Conservation (phyloP, 140 eudicot genomes). For the Ambrosia hybrid region DNA sequence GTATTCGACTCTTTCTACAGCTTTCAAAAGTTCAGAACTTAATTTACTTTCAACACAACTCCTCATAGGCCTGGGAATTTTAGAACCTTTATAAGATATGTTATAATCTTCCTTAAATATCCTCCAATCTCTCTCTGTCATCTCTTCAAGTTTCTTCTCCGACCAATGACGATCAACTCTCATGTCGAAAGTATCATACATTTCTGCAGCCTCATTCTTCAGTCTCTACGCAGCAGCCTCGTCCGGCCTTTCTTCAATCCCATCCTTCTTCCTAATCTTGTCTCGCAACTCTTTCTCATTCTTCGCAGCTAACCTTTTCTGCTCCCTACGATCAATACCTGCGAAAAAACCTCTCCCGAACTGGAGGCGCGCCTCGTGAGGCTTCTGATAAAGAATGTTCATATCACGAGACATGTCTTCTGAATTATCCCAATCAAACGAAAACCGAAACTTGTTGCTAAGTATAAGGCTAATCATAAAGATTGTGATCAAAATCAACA, state of each 20-base stretch:
- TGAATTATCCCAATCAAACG: conserved; percentile 78
- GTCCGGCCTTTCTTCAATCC: conserved; percentile 55
- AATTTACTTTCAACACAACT: conserved; percentile 43
- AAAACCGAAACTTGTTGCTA: conserved; percentile 73
- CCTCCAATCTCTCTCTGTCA: no score
- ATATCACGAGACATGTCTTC: conserved; percentile 78
- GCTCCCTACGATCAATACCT: conserved; percentile 82
- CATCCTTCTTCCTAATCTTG: conserved; percentile 74
- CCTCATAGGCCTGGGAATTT: conserved; percentile 29
- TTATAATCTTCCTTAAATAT: no score
- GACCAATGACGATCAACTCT: conserved; percentile 83
- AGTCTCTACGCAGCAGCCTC: conserved; percentile 58
- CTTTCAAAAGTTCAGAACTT: conserved; percentile 38
- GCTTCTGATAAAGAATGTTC: conserved; percentile 68
- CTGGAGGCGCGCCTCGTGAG: conserved; percentile 61
- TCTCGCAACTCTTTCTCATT: conserved; percentile 63
- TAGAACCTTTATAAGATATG: no score
- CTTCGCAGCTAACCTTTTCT: conserved; percentile 75
- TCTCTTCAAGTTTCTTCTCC: conserved; percentile 40
- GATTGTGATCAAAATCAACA: no score
- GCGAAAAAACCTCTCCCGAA: conserved; percentile 75
- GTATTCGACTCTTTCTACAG: conserved; percentile 42
- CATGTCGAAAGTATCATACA: conserved; percentile 62
- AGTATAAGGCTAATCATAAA: no score
- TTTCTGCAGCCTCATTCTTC: conserved; percentile 64